phyloP scores from a whole-genome alignment of 2,329 filamentous ascomycete genomes.

The Pseudocercospora crystallina region DNA sequence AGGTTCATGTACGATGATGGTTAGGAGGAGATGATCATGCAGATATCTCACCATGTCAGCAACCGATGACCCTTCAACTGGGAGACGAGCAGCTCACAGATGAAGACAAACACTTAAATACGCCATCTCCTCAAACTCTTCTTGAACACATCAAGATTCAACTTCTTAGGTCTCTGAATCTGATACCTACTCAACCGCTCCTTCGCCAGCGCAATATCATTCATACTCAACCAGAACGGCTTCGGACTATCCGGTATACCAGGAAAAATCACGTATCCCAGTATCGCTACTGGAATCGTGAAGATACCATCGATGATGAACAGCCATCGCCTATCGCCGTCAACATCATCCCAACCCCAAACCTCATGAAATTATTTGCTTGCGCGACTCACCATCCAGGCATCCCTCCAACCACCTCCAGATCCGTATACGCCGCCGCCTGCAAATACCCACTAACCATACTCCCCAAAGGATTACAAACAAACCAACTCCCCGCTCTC shows the following conservation, averaged over 20 bases:
- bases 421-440: slow-evolving; percentile 47
- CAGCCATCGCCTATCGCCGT: slow-evolving; percentile 30
- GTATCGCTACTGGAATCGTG: slow-evolving; percentile 32
- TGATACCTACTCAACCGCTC: slow-evolving; percentile 1
- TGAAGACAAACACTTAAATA: slow-evolving; percentile 11
- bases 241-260: slow-evolving; percentile 6
- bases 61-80: neutral
- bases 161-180: slow-evolving; percentile 4
- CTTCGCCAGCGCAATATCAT: slow-evolving; percentile 5
- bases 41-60: neutral
- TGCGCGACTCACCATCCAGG: slow-evolving; percentile 46
- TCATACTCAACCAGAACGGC: slow-evolving; percentile 1
- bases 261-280: slow-evolving; percentile 13
- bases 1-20: slow-evolving; percentile 19
- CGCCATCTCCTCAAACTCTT: slow-evolving; percentile 9
- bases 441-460: slow-evolving; percentile 65
- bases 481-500: slow-evolving; percentile 59
- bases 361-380: no score
- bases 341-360: no score
- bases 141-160: slow-evolving; percentile 12
- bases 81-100: neutral
- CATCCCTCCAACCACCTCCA: slow-evolving; percentile 50
- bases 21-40: slow-evolving; percentile 15
- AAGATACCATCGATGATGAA: slow-evolving; percentile 60
- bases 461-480: slow-evolving; percentile 57